Evolutionary conservation across 148 eudicot species (phyloP), one percentile per base, ranked within the genome.

Genomic region (Cornus kousa): DNA sequence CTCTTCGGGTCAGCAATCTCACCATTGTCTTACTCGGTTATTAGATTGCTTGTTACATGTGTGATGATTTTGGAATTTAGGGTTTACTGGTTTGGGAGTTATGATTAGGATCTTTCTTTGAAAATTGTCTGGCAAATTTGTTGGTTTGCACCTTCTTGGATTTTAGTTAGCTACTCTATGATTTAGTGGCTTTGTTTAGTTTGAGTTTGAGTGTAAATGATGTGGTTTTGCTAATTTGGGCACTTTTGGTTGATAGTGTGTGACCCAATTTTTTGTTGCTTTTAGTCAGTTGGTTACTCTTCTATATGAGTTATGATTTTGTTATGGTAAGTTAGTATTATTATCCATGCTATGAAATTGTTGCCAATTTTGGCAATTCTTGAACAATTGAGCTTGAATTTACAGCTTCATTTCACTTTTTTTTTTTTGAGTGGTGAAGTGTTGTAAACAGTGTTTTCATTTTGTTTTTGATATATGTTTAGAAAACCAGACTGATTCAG

Each of bases 1-100:
- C 92, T 28, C 92, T 96, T 50, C 89, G 97, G 97, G 98, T 95
- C 37, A 13, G 85, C 77, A 37, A 24, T 75, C 68, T 11, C 16
- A 3, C 23, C 7, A 13, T 43, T 53, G 31, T 78, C 46, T 23
- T 13, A 33, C 31, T 62, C 23, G 35, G 62, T 59, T 19, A 79
- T 24, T 65, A n/a, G n/a, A 24, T 40, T 16, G 40, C 59, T 46
- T 16, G 48, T 70, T 65, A 43, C 76, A 5, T n/a, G 5, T 8
- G 33, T 7, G 22, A 28, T 43, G 70, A 33, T 48, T 33, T 22
- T 17, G 76, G 66, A 57, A 62, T 66, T 57, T 82, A 28, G 77
- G 80, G 73, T 76, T 79, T 16, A 22, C 53, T 59, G 14, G 16
- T 53, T 14, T 5, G 12, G 48, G 48, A 43, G 48, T 43, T 43